phyloP scores from a whole-genome alignment of 805 yeast genomes.

The Schwanniomyces polymorphus region DNA sequence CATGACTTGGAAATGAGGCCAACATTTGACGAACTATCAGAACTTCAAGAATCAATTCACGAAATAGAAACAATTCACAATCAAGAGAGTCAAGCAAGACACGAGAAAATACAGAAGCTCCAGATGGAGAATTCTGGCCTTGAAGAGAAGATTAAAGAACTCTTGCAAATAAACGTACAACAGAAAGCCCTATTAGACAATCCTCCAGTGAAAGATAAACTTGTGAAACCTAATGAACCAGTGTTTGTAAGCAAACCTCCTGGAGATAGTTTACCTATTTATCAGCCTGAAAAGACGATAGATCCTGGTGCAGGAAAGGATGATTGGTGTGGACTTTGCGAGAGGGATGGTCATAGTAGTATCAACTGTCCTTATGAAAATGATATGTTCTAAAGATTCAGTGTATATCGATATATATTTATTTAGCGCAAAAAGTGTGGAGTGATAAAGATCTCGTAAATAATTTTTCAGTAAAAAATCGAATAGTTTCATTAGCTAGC shows the following conservation, averaged over 20 bases:
- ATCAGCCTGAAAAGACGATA: conserved; percentile 43
- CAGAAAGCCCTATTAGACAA: background rate
- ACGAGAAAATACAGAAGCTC: conserved; percentile 21
- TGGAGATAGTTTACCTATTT: conserved; percentile 41
- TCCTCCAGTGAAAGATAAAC: no score
- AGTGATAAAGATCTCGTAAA: background rate
- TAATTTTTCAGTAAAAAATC: background rate
- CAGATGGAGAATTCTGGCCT: conserved; percentile 20
- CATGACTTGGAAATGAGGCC: conserved; percentile 40
- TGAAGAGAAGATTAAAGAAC: conserved; percentile 19
- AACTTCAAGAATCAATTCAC: conserved; percentile 42
- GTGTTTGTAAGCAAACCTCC: background rate
- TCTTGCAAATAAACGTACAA: background rate
- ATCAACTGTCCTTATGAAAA: conserved; percentile 85
- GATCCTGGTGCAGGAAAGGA: conserved; percentile 76
- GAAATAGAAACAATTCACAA: conserved; percentile 42
- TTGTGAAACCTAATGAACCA: background rate
- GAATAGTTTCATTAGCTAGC: background rate
- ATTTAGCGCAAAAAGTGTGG: background rate
- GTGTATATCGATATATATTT: background rate
- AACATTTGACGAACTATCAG: conserved; percentile 40
- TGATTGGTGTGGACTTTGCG: conserved; percentile 93
- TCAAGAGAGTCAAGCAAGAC: conserved; percentile 27
- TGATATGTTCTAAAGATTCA: conserved; percentile 42
- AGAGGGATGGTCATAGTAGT: conserved; percentile 84